Evolutionary conservation across 2,329 filamentous ascomycete genomes (phyloP).

Genomic region (Talaromyces islandicus): DNA sequence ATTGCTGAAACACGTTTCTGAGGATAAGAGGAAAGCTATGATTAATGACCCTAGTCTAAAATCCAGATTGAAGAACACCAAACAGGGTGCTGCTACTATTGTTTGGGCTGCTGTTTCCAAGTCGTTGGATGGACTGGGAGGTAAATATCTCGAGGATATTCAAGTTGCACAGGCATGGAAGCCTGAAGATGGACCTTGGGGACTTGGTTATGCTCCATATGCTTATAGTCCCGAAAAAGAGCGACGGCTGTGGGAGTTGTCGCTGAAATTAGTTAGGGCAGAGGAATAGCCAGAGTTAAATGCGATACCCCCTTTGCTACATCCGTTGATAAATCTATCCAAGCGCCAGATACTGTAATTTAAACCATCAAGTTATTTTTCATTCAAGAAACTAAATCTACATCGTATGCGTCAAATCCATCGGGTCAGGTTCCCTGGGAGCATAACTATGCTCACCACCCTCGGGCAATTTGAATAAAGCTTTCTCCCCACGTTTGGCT

Average conservation of each 20-base stretch:
- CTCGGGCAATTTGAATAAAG: constrained; percentile 7
- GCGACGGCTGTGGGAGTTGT: constrained; percentile 4
- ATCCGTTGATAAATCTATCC: no score
- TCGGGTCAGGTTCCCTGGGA: not conserved
- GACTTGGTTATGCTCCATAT: constrained; percentile 14
- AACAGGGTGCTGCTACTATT: constrained; percentile 24
- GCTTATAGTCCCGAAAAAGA: constrained; percentile 11
- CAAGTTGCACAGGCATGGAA: constrained; percentile 15
- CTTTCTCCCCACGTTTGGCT: constrained; percentile 18
- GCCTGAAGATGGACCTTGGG: constrained; percentile 9
- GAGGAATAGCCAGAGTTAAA: not conserved
- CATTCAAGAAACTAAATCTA: not conserved
- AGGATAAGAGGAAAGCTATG: not conserved
- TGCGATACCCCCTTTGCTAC: no score
- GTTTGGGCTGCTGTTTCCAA: constrained; percentile 29
- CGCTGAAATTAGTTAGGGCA: constrained; percentile 5
- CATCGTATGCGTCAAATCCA: not conserved
- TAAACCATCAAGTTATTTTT: no score
- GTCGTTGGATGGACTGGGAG: constrained; percentile 27
- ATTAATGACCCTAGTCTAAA: not conserved
- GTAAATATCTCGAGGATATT: constrained; percentile 26
- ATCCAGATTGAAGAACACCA: not conserved
- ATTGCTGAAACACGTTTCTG: not conserved
- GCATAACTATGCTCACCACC: not conserved
- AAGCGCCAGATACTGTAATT: no score